Evolutionary conservation across 345 rosid genomes (phyloP), one percentile per base, ranked within the genome.

Genomic region (Streptanthus diversifolius): DNA sequence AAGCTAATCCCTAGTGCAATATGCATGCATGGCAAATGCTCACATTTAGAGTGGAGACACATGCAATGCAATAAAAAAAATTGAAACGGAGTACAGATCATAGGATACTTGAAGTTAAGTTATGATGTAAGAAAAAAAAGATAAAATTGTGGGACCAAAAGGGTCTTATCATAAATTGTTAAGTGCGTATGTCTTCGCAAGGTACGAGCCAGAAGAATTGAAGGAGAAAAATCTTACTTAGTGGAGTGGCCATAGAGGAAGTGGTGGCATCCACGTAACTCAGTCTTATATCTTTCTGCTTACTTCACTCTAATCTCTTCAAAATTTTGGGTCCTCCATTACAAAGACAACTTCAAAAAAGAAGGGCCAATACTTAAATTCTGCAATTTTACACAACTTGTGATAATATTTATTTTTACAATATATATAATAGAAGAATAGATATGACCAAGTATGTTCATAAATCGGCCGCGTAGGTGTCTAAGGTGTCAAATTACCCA

Each of bases 201-300:
- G 49, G 60, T 63, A 41, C 40, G 49, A 60, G 57, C 74, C 73
- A 59, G n/a, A 49, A 17, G 27, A 21, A 56, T 21, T 63, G 61
- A 59, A 70, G 66, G 73, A 24, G 12, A 40, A 32, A 61, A 56
- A 79, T 73, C 58, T 57, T 25, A 54, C 49, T 35, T 35, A 83
- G 91, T 85, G 90, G 81, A 76, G 71, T 73, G 86, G 60, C 82
- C 88, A 89, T 63, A 76, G 22, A 76, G 71, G 82, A 62, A 56
- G 68, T 75, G 79, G 90, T 89, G 96, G 82, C 54, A 39, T 85
- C 88, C 90, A 85, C 83, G 74, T 80, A 82, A 84, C 67, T 4
- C 13, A 59, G 56, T 63, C 70, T 68, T 65, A 52, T 80, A 76
- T 32, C 36, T 76, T 66, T 76, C 79, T 76, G 71, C 70, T 75